Conservation (phyloP, 805 yeast genomes). For the Saturnispora zaruensis region DNA sequence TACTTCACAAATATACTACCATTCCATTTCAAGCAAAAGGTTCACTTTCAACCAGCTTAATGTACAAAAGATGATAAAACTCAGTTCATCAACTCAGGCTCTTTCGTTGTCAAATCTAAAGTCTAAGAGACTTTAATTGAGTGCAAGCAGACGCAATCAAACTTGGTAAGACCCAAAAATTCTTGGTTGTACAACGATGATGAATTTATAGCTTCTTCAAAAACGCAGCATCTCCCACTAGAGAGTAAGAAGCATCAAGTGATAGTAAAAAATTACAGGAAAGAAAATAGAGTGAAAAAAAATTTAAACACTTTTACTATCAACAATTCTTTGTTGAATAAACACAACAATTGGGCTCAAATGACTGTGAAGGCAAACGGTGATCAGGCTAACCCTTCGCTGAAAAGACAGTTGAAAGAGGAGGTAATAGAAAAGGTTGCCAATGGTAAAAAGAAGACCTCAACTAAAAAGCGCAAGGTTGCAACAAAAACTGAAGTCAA, state of each 20-base stretch:
- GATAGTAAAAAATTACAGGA: not conserved
- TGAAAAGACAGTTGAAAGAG: not conserved
- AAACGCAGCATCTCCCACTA: not conserved
- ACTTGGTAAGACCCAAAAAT: too few relatives aligned
- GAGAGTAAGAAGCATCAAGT: not conserved
- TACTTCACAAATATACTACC: too few relatives aligned
- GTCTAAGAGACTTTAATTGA: too few relatives aligned
- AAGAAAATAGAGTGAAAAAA: not conserved
- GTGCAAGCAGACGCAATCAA: not conserved
- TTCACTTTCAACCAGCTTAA: too few relatives aligned
- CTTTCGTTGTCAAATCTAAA: too few relatives aligned
- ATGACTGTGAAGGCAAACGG: not conserved
- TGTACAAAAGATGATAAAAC: too few relatives aligned
- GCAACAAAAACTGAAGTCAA: conserved; percentile 5
- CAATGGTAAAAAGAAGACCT: not conserved
- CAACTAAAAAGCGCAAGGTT: not conserved
- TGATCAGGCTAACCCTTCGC: not conserved
- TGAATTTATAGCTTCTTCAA: not conserved
- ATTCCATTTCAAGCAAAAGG: too few relatives aligned
- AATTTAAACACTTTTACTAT: not conserved
- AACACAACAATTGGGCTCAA: not conserved
- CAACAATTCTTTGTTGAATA: not conserved
- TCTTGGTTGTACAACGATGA: not conserved
- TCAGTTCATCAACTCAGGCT: too few relatives aligned
- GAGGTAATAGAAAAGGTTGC: not conserved